phyloP scores from a whole-genome alignment of 208 protist species.

The Leishmania turanica region DNA sequence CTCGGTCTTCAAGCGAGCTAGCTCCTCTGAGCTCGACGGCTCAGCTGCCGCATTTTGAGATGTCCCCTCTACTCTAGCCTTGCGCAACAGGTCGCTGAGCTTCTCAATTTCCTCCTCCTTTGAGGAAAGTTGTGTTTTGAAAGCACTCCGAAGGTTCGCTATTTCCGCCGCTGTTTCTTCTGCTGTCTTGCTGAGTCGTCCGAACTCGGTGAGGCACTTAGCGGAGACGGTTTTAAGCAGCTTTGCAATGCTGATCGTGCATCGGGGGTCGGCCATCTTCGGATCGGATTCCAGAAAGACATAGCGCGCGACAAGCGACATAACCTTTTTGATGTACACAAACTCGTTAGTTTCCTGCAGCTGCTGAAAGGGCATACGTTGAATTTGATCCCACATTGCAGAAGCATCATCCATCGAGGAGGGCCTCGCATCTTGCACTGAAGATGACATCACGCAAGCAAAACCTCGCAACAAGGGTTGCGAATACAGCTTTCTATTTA shows the following conservation, averaged over 20 bases:
- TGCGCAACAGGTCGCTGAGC: slow-evolving; percentile 11
- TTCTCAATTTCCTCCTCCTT: slow-evolving; percentile 29
- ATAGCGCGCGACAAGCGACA: slow-evolving; percentile 55
- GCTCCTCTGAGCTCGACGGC: slow-evolving; percentile 15
- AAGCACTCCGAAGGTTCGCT: slow-evolving; percentile 17
- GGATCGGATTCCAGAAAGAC: slow-evolving; percentile 54
- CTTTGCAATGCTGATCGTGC: slow-evolving; percentile 50
- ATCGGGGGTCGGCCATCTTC: slow-evolving; percentile 65
- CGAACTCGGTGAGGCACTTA: slow-evolving; percentile 44
- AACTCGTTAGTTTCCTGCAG: slow-evolving; percentile 54
- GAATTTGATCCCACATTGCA: slow-evolving; percentile 71
- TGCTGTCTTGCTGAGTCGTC: slow-evolving; percentile 24
- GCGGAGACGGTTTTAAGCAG: slow-evolving; percentile 64
- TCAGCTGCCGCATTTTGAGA: slow-evolving; percentile 6
- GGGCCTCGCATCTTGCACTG: background rate
- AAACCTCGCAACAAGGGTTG: background rate
- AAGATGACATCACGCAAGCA: background rate
- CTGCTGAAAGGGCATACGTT: slow-evolving; percentile 75
- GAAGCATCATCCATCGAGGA: background rate
- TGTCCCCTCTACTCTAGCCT: background rate
- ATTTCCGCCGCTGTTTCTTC: slow-evolving; percentile 18
- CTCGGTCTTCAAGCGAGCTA: slow-evolving; percentile 33
- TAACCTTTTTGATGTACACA: slow-evolving; percentile 65
- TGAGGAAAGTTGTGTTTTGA: slow-evolving; percentile 20
- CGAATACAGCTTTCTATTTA: background rate